Evolutionary conservation across 805 yeast species (phyloP).

Genomic region (Candida takata): DNA sequence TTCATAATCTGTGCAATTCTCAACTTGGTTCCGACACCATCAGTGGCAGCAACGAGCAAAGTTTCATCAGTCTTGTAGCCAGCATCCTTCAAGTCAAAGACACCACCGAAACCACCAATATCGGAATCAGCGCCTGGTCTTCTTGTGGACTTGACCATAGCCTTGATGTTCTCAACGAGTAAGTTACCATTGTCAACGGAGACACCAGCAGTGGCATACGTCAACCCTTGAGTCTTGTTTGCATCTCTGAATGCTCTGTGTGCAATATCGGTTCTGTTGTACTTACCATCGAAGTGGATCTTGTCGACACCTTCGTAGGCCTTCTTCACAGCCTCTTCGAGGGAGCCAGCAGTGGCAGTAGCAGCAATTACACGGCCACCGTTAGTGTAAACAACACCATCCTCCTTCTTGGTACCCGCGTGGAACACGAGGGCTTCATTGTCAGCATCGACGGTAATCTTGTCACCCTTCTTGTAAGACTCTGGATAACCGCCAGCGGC

Average conservation of each 20-base stretch:
- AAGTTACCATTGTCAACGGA: slow-evolving; percentile 93
- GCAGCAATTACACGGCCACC: slow-evolving; percentile 98
- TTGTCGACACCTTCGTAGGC: slow-evolving; percentile 83
- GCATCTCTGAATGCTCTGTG: slow-evolving; percentile 82
- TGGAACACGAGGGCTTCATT: slow-evolving; percentile 76
- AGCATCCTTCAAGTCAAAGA: slow-evolving; percentile 82
- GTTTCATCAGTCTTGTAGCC: slow-evolving; percentile 66
- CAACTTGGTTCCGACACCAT: slow-evolving; percentile 97
- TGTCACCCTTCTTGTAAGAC: slow-evolving; percentile 77
- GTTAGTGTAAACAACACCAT: slow-evolving; percentile 64
- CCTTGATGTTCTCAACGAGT: slow-evolving; percentile 85
- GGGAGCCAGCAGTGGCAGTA: slow-evolving; percentile 71
- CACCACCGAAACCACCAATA: slow-evolving; percentile 98
- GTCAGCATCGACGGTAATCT: slow-evolving; percentile 49
- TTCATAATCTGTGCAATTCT: slow-evolving; percentile 86
- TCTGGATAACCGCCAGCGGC: slow-evolving; percentile 98
- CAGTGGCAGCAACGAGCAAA: slow-evolving; percentile 94
- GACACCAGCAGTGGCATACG: slow-evolving; percentile 95
- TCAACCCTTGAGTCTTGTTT: slow-evolving; percentile 38
- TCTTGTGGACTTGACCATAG: slow-evolving; percentile 83
- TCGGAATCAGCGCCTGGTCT: slow-evolving; percentile 97
- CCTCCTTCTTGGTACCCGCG: slow-evolving; percentile 72
- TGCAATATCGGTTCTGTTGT: slow-evolving; percentile 90
- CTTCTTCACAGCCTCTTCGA: slow-evolving; percentile 73
- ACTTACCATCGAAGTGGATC: slow-evolving; percentile 66